Percentiles rank a stretch among this genome's conserved stretches.
These are phyloP conservation scores for Athelia psychrophila DNA, from an alignment of 1,284 basidiomycete species.

Conservation along the genomic window DNA sequence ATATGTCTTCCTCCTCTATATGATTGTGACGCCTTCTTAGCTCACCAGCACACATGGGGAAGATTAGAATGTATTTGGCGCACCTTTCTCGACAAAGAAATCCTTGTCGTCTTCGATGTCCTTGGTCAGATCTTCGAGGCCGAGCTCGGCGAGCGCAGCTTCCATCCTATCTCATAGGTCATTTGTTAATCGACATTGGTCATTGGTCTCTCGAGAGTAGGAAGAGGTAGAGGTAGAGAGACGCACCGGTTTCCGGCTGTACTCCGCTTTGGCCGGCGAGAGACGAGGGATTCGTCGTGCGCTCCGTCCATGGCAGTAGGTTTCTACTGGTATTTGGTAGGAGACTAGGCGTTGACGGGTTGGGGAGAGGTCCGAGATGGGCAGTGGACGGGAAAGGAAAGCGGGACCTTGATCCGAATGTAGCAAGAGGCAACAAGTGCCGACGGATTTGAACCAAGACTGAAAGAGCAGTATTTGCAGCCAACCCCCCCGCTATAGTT, in stretches of 20 bases:
- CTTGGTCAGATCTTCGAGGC: conserved; percentile 48
- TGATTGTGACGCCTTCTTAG: not conserved
- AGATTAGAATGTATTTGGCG: conserved; percentile 16
- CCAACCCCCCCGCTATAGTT: too few relatives aligned
- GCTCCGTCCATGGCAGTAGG: too few relatives aligned
- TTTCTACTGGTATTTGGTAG: too few relatives aligned
- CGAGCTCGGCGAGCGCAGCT: conserved; percentile 69
- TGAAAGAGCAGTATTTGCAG: too few relatives aligned
- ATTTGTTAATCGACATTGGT: conserved; percentile 8
- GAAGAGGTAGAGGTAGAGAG: too few relatives aligned
- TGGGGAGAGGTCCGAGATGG: too few relatives aligned
- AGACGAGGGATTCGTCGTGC: conserved; percentile 46
- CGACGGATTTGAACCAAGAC: too few relatives aligned
- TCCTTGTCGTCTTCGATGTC: conserved; percentile 72
- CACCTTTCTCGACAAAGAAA: conserved; percentile 59
- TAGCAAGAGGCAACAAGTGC: too few relatives aligned
- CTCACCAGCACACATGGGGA: not conserved
- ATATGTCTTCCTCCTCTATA: conserved; percentile 74
- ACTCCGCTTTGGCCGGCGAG: conserved; percentile 59
- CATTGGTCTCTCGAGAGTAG: not conserved
- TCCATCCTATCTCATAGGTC: conserved; percentile 55
- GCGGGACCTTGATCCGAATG: too few relatives aligned
- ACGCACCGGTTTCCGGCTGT: conserved; percentile 73
- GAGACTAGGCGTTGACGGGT: too few relatives aligned
- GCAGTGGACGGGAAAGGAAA: too few relatives aligned